phyloP scores from a whole-genome alignment of 2,329 filamentous ascomycete genomes.

The Xylaria sp. region DNA sequence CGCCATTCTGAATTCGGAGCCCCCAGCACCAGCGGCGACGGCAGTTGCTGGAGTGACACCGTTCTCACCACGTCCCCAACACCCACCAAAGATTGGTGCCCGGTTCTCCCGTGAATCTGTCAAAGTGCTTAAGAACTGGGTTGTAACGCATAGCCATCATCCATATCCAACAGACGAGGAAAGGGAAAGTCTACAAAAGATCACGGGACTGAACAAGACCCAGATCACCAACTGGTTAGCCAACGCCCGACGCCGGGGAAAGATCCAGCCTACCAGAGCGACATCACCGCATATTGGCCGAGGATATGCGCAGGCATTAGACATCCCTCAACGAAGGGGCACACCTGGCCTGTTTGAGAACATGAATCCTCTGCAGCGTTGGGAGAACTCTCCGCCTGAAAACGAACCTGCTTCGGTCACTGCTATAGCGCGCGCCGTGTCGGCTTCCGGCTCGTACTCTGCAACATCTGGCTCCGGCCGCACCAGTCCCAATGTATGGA shows the following conservation, averaged over 20 bases:
- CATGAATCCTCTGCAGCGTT: conserved; percentile 68
- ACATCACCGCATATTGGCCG: conserved; percentile 75
- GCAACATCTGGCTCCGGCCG: conserved; percentile 61
- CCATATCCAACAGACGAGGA: conserved; percentile 91
- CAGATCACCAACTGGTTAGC: conserved; percentile 95
- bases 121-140: conserved; percentile 84
- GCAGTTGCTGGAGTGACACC: conserved; percentile 42
- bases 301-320: conserved; percentile 70
- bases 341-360: conserved; percentile 61
- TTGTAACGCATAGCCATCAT: conserved; percentile 80
- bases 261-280: conserved; percentile 74
- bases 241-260: conserved; percentile 85
- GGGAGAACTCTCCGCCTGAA: conserved; percentile 68
- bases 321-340: conserved; percentile 73
- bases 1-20: conserved; percentile 39
- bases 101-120: conserved; percentile 84
- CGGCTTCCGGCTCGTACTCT: conserved; percentile 59
- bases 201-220: conserved; percentile 81
- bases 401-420: conserved; percentile 69
- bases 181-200: conserved; percentile 79
- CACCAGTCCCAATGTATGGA: conserved; percentile 66
- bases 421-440: conserved; percentile 67
- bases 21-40: conserved; percentile 30
- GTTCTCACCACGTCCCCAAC: conserved; percentile 44
- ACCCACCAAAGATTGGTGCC: conserved; percentile 71